Conservation (phyloP, 2,329 filamentous ascomycete genomes). For the Fusarium sp. region DNA sequence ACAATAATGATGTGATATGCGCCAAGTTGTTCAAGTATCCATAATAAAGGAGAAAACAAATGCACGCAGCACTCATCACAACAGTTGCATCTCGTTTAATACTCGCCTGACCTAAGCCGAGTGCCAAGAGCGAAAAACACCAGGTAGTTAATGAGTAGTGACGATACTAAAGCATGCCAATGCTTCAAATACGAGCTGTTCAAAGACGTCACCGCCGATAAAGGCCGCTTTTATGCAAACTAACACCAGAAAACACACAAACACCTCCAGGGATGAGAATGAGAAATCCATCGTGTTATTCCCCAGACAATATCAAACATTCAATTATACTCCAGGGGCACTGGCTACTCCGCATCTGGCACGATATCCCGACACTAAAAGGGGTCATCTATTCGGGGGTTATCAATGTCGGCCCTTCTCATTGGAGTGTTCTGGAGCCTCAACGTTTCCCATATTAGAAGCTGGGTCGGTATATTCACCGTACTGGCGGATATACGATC, state of each 20-base stretch:
- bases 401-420: constrained; percentile 7
- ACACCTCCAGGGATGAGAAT: not conserved
- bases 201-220: constrained; percentile 6
- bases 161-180: constrained; percentile 5
- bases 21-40: not conserved
- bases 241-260: not conserved
- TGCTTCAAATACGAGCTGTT: constrained; percentile 1
- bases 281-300: constrained; percentile 2
- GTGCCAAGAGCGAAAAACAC: not conserved
- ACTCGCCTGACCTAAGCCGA: constrained; percentile 19
- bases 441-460: constrained; percentile 13
- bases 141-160: not conserved
- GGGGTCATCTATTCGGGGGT: not conserved
- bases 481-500: constrained; percentile 1
- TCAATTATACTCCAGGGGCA: constrained; percentile 27
- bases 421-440: constrained; percentile 16
- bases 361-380: constrained; percentile 3
- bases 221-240: constrained; percentile 1
- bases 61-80: not conserved
- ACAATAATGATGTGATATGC: not conserved
- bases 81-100: constrained; percentile 1
- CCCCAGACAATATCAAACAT: constrained; percentile 28
- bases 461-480: constrained; percentile 13
- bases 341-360: constrained; percentile 10
- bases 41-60: not conserved